Evolutionary conservation across 257 asterid species (phyloP).

Genomic region (Capsicum chinense): DNA sequence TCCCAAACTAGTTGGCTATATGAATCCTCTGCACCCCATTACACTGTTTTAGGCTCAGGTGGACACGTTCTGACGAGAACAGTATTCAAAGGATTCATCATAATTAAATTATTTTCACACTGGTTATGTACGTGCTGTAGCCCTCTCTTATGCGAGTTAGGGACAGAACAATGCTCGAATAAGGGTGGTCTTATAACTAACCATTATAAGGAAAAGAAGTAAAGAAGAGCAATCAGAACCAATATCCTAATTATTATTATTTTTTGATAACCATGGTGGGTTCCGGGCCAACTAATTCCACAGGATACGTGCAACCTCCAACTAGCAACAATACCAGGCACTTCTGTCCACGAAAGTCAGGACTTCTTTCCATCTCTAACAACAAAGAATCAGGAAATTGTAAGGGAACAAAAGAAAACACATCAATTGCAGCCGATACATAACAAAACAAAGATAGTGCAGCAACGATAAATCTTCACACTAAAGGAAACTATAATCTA

Average conservation of each 20-base stretch:
- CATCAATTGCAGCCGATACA: background rate
- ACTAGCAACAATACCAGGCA: no score
- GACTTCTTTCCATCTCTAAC: background rate
- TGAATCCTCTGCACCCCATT: background rate
- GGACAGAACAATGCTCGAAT: background rate
- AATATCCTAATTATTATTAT: background rate
- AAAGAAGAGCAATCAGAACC: background rate
- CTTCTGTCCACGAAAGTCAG: background rate
- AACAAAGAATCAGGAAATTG: background rate
- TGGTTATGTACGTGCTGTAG: background rate
- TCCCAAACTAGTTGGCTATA: background rate
- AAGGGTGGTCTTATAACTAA: background rate
- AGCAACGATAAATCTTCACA: background rate
- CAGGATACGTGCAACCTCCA: no score
- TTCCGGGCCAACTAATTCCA: no score
- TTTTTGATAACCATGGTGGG: no score
- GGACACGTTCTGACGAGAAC: background rate
- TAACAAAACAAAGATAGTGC: background rate
- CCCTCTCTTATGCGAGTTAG: background rate
- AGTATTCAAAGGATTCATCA: background rate
- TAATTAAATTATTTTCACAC: background rate
- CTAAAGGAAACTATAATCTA: background rate
- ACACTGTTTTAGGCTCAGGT: background rate
- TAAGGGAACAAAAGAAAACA: background rate
- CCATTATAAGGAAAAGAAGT: background rate